phyloP scores from a whole-genome alignment of 2,329 filamentous ascomycete species.

The Alternaria consortialis region DNA sequence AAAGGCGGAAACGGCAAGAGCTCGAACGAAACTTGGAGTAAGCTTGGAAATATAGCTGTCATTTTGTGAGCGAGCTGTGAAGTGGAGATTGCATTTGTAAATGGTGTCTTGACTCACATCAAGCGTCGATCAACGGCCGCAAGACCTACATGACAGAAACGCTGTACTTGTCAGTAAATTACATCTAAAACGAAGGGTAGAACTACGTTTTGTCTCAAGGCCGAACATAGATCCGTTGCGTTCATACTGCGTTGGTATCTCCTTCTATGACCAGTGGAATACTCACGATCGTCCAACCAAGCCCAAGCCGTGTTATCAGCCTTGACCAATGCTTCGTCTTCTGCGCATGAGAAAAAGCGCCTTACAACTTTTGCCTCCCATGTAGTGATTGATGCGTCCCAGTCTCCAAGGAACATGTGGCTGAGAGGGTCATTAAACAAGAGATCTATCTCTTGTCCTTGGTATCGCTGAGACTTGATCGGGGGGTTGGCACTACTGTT shows the following conservation, averaged over 20 bases:
- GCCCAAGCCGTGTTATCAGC: neutral
- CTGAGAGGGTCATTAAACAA: neutral
- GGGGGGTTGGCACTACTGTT: neutral
- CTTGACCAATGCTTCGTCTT: neutral
- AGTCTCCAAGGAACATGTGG: neutral
- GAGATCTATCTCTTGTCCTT: neutral
- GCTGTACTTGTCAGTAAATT: neutral
- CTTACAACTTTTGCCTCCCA: neutral
- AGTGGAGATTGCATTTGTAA: no score
- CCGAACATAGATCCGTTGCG: neutral
- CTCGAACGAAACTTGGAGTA: neutral
- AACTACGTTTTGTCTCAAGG: neutral
- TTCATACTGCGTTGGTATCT: neutral
- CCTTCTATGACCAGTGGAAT: neutral
- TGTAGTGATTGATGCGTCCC: neutral
- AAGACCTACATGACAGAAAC: neutral
- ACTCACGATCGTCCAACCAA: neutral
- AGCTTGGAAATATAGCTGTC: constrained; percentile 9
- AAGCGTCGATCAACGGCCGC: constrained; percentile 14
- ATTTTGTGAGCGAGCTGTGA: neutral
- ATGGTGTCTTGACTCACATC: constrained; percentile 8
- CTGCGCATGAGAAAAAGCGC: neutral
- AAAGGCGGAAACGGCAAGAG: neutral
- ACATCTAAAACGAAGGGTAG: neutral
- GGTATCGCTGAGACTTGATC: neutral